phyloP scores from a whole-genome alignment of 306 rosid species.

The Leucaena leucocephala region DNA sequence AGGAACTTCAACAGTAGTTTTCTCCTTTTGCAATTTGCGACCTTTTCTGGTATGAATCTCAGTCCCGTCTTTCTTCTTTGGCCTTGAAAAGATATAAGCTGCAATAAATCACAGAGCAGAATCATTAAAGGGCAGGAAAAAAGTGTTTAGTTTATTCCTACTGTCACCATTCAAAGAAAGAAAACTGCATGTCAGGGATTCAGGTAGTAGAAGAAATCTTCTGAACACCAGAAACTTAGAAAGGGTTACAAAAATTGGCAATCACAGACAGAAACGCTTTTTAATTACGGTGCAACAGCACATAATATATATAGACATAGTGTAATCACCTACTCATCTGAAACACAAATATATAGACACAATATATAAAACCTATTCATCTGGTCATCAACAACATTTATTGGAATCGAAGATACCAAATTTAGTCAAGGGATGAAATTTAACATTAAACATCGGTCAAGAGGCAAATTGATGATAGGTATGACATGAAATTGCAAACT shows the following conservation, averaged over 20 bases:
- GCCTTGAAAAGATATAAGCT: too few relatives aligned
- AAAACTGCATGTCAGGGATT: constrained; percentile 6
- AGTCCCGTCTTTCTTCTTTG: too few relatives aligned
- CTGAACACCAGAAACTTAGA: constrained; percentile 1
- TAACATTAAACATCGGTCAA: not conserved
- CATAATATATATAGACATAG: not conserved
- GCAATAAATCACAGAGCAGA: too few relatives aligned
- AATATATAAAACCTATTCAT: not conserved
- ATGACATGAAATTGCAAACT: constrained; percentile 1
- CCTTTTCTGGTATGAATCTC: too few relatives aligned
- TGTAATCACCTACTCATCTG: not conserved
- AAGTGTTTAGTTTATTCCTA: not conserved
- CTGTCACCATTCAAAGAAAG: not conserved
- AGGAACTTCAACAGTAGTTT: too few relatives aligned
- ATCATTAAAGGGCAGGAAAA: too few relatives aligned
- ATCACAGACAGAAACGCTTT: not conserved
- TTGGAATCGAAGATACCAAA: not conserved
- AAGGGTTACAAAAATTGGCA: not conserved
- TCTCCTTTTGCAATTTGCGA: too few relatives aligned
- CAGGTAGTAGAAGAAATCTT: not conserved
- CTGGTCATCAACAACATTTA: constrained; percentile 7
- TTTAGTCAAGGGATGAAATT: not conserved
- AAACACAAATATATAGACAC: not conserved
- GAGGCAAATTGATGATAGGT: not conserved
- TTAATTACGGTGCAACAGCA: not conserved